These are phyloP conservation scores for Claviceps digitariae DNA, from an alignment of 2,329 filamentous ascomycete genomes.

Conservation along the genomic window DNA sequence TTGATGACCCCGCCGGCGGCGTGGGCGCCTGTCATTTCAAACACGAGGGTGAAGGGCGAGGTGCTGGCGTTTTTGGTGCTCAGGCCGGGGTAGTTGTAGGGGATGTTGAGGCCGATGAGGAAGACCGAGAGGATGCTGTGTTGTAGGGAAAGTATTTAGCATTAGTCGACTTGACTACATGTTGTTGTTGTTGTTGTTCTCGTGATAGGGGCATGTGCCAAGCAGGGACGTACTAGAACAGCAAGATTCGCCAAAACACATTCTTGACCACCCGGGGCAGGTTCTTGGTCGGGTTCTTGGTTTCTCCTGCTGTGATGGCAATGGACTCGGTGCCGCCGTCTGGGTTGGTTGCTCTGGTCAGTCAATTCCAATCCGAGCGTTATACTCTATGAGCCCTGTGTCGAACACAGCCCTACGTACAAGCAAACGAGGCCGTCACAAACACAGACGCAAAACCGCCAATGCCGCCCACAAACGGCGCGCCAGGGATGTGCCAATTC, in stretches of 20 bases:
- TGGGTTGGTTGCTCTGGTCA: no score
- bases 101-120: slow-evolving; percentile 42
- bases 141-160: no score
- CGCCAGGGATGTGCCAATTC: slow-evolving; percentile 44
- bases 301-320: slow-evolving; percentile 53
- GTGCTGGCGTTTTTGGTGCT: slow-evolving; percentile 20
- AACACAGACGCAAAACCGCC: slow-evolving; percentile 49
- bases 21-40: slow-evolving; percentile 39
- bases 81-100: slow-evolving; percentile 32
- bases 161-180: background rate
- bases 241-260: slow-evolving; percentile 48
- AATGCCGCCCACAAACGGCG: slow-evolving; percentile 51
- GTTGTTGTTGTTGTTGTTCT: background rate
- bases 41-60: slow-evolving; percentile 42
- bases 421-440: slow-evolving; percentile 44
- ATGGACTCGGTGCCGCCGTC: slow-evolving; percentile 47
- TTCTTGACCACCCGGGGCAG: slow-evolving; percentile 51
- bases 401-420: slow-evolving; percentile 26
- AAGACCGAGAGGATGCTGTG: slow-evolving; percentile 23
- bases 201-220: background rate
- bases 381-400: no score
- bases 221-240: slow-evolving; percentile 28
- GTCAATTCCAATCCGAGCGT: no score
- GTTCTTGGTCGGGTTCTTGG: slow-evolving; percentile 45
- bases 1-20: slow-evolving; percentile 43